Evolutionary conservation across 805 yeast species (phyloP), one percentile per base, ranked within the genome.

Genomic region (Metschnikowia shivogae): DNA sequence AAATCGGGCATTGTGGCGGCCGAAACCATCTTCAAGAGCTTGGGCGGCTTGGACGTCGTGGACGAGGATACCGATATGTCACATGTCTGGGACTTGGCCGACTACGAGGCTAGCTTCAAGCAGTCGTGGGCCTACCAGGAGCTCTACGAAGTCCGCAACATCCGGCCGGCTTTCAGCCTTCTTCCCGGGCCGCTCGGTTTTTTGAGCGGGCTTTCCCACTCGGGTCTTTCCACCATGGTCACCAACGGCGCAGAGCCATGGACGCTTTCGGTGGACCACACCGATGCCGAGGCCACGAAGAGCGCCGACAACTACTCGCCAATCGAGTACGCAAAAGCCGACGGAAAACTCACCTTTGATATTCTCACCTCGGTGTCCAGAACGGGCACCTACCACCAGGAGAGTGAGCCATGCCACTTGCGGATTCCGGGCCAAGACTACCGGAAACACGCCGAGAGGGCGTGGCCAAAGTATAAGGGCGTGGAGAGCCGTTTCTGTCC

Each of bases 1-100:
- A 93, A 93, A 65, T 77, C 93, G 8, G 99, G 98, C 28, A 83
- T 93, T 77, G 65, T 93, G 26, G 99, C 99, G 2, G 99, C 98
- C 2, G 97, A 93, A 58, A 62, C 77, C 19, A 85, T 89, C 34
- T 89, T 73, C 57, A 70, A 73, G 3, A 50, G 46, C 20, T 49
- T 70, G 35, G 61, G 59, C 39, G 75, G 69, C 7, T 67, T 85
- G 41, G 72, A 78, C 1, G 64, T 68, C 14, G 65, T 77, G 39
- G 77, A 74, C 47, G 73, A 67, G 46, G 61, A 62, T 17, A 67
- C 72, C 32, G 68, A 67, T 43, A 70, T 56, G 70, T 55, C 64
- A 6, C 62, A 68, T 6, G 71, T 76, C 7, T 60, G 84, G 19
- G 71, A 80, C 48, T 64, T 90, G 43, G 67, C 66, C 31, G 58